Evolutionary conservation across 2,329 filamentous ascomycete genomes (phyloP), one percentile per base, ranked within the genome.

Genomic region (Colletotrichum caudatum): DNA sequence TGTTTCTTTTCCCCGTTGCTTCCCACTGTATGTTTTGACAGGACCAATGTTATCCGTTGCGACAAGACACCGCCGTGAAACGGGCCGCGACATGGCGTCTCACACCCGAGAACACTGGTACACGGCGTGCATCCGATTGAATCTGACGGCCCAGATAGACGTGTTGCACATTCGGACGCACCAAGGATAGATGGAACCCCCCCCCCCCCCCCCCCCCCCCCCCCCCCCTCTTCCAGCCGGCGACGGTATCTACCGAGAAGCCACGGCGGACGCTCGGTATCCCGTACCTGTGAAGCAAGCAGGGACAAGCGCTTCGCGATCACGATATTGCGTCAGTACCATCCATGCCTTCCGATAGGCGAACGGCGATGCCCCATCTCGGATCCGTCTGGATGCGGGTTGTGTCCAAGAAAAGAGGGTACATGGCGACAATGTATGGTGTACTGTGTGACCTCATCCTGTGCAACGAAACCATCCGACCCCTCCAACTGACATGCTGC

Each of bases 361-460:
- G 54, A 58, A 11, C 54, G 35, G 4, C 3, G 35, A 26, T 41
- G 8, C 20, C 29, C n/a, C 35, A 39, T 26, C n/a, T 18, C 54
- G 8, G 14, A n/a, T 46, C 35, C 35, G 35, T n/a, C 16, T 26
- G 46, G 8, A 51, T 20, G 26, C n/a, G 33, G 59, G 9, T 9
- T 37, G 41, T 18, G 48, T 8, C 20, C 1, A n/a, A 9, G 11
- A 14, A 23, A 11, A 16, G n/a, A 39, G 35, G 56, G 23, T 68
- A 69, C 39, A 41, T 48, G 1, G n/a, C 20, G 0, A 18, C 14
- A 37, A 39, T 26, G 29, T 59, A 39, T 23, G 39, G 56, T 59
- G 39, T 69, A 64, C 65, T 64, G 69, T 69, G 69, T 71, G 69
- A 71, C 59, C 69, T 71, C 69, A 71, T 64, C 29, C 59, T 35